Evolutionary conservation across 1,284 basidiomycete species (phyloP).

Genomic region (Athelia sp.): DNA sequence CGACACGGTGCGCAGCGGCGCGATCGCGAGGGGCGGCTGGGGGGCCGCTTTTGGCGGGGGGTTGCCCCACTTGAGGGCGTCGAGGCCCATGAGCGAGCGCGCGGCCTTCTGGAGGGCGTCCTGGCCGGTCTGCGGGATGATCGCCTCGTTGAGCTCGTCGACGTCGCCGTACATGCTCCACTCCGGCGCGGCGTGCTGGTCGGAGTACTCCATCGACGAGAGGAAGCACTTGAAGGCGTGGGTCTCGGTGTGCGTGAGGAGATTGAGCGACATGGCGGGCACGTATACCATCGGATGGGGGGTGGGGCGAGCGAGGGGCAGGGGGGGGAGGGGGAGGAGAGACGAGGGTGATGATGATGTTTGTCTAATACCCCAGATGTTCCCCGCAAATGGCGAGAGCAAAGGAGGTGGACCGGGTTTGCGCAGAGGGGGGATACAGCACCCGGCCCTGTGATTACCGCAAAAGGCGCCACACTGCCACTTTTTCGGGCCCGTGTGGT

Average conservation of each 20-base stretch:
- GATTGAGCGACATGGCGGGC: constrained; percentile 23
- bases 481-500: too few species aligned
- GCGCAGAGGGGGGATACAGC: too few species aligned
- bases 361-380: too few species aligned
- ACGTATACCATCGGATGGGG: not conserved
- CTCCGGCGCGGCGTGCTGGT: constrained; percentile 25
- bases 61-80: constrained; percentile 29
- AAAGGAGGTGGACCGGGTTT: too few species aligned
- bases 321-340: not conserved
- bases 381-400: too few species aligned
- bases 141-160: constrained; percentile 28
- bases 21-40: not conserved
- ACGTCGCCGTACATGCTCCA: constrained; percentile 31
- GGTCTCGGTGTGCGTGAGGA: constrained; percentile 46
- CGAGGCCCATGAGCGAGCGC: constrained; percentile 64
- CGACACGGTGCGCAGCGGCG: constrained; percentile 1
- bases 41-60: not conserved
- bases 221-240: constrained; percentile 49
- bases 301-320: not conserved
- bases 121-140: constrained; percentile 30
- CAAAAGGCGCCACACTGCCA: too few species aligned
- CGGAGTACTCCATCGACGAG: constrained; percentile 35
- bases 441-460: too few species aligned
- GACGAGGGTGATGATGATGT: too few species aligned
- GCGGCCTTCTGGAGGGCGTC: constrained; percentile 68